Conservation (phyloP, 2,329 filamentous ascomycete species). For the Pseudopithomyces chartarum region DNA sequence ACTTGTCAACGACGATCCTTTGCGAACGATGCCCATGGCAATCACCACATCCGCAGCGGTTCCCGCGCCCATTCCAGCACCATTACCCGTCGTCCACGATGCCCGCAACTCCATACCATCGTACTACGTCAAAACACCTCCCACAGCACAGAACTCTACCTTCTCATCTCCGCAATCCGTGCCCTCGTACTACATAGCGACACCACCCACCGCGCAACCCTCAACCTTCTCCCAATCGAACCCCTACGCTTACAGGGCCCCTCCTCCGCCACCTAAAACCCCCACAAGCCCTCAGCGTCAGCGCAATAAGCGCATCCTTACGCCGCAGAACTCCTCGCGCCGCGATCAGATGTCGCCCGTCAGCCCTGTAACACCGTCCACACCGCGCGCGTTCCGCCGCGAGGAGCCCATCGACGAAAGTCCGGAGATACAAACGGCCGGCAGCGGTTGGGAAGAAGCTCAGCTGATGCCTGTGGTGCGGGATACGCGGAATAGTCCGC, state of each 20-base stretch:
- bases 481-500: slow-evolving; percentile 16
- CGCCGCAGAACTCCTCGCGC: slow-evolving; percentile 19
- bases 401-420: slow-evolving; percentile 13
- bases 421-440: not conserved
- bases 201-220: slow-evolving; percentile 3
- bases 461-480: slow-evolving; percentile 8
- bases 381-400: slow-evolving; percentile 19
- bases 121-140: slow-evolving; percentile 14
- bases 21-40: slow-evolving; percentile 6
- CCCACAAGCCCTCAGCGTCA: slow-evolving; percentile 17
- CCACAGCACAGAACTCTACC: slow-evolving; percentile 5
- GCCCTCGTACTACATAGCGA: slow-evolving; percentile 7
- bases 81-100: not conserved
- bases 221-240: not conserved
- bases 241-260: slow-evolving; percentile 1
- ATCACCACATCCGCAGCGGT: slow-evolving; percentile 10
- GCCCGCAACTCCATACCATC: slow-evolving; percentile 10
- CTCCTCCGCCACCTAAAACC: not conserved
- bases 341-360: slow-evolving; percentile 18
- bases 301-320: slow-evolving; percentile 22
- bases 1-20: slow-evolving; percentile 10
- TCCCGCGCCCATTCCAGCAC: slow-evolving; percentile 10
- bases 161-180: slow-evolving; percentile 10
- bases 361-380: slow-evolving; percentile 15
- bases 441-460: slow-evolving; percentile 3